These are phyloP conservation scores for Trichoderma erinaceum DNA, from an alignment of 495 filamentous ascomycete genomes.

Conservation along the genomic window DNA sequence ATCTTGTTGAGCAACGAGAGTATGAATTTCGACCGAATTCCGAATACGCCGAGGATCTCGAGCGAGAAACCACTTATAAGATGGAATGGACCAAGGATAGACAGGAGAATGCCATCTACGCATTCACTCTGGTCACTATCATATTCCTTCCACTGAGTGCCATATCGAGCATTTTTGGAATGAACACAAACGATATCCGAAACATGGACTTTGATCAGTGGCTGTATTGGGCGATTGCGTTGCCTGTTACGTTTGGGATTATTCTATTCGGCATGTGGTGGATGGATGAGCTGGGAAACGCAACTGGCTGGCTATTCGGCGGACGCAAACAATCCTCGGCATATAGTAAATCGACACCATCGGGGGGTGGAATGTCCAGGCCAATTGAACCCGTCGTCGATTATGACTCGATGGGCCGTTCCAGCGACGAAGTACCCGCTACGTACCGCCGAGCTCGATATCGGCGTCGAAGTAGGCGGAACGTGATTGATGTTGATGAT, in stretches of 20 bases:
- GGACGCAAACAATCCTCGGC: background rate
- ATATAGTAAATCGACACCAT: background rate
- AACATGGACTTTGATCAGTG: constrained; percentile 42
- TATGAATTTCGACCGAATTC: constrained; percentile 14
- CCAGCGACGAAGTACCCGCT: background rate
- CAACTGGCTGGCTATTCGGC: constrained; percentile 18
- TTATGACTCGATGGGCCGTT: background rate
- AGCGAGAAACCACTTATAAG: constrained; percentile 25
- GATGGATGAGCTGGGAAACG: constrained; percentile 29
- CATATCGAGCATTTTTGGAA: constrained; percentile 57
- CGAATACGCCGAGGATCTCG: background rate
- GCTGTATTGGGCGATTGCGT: constrained; percentile 44
- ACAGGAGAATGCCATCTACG: constrained; percentile 46
- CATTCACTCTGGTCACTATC: constrained; percentile 57
- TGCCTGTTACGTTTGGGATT: constrained; percentile 40
- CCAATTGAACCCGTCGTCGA: background rate
- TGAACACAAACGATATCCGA: constrained; percentile 50
- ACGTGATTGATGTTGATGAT: background rate
- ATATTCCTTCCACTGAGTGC: constrained; percentile 58
- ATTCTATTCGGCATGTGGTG: constrained; percentile 32
- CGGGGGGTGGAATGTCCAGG: background rate
- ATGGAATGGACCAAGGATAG: constrained; percentile 36
- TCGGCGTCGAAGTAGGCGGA: background rate
- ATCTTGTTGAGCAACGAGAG: constrained; percentile 12
- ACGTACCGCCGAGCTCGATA: background rate